phyloP scores from a whole-genome alignment of 1,284 basidiomycete species.

The Papiliotrema laurentii region DNA sequence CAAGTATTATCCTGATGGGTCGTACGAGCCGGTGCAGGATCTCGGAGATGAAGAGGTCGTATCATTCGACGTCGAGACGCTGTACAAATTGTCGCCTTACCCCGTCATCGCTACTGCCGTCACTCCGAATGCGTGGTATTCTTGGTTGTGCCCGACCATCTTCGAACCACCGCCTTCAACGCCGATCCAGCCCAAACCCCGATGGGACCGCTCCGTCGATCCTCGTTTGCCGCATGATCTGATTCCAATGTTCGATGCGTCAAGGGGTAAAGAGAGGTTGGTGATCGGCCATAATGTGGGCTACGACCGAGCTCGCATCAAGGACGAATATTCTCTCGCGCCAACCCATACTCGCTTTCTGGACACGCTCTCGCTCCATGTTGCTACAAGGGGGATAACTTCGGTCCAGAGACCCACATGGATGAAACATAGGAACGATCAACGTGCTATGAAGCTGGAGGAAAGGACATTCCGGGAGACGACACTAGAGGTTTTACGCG shows the following conservation, averaged over 20 bases:
- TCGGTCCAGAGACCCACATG: conserved; percentile 92
- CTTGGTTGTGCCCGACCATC: conserved; percentile 93
- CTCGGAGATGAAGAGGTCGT: conserved; percentile 64
- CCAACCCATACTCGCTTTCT: conserved; percentile 75
- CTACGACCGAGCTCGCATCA: conserved; percentile 80
- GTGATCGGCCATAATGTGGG: conserved; percentile 94
- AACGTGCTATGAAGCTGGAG: conserved; percentile 46
- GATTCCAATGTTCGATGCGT: conserved; percentile 35
- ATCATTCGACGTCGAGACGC: conserved; percentile 90
- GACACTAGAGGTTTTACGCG: conserved; percentile 20
- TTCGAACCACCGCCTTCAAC: conserved; percentile 51
- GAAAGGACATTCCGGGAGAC: conserved; percentile 53
- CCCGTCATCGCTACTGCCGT: conserved; percentile 88
- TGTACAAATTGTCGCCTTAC: conserved; percentile 75
- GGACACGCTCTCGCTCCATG: conserved; percentile 93
- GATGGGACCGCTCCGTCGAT: conserved; percentile 28
- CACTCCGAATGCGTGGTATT: conserved; percentile 82
- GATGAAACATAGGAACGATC: conserved; percentile 65
- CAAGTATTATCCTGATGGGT: conserved; percentile 59
- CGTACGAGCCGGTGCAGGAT: conserved; percentile 30
- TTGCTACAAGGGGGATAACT: conserved; percentile 90
- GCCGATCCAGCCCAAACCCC: conserved; percentile 4
- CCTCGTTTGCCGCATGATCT: conserved; percentile 30
- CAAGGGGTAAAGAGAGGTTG: conserved; percentile 57
- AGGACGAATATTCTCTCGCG: conserved; percentile 76